Conservation (phyloP, 129 eudicot species). For the Ambrosia trifida region DNA sequence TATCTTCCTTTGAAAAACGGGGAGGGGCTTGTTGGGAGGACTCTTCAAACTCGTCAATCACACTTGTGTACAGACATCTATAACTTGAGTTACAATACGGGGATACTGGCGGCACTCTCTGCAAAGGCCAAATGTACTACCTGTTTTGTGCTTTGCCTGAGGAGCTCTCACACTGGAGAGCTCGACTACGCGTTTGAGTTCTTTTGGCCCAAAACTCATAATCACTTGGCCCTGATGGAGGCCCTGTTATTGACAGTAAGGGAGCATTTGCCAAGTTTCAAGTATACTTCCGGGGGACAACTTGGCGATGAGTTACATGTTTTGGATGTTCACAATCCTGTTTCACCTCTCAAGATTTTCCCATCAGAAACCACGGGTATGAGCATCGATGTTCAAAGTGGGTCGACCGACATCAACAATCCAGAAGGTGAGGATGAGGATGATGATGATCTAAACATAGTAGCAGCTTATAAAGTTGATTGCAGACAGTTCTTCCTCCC, state of each 20-base stretch:
- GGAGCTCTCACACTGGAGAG: not conserved
- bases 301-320: slow-evolving; percentile 1
- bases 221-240: not conserved
- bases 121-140: not conserved
- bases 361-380: too few relatives aligned
- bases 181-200: slow-evolving; percentile 11
- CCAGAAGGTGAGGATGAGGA: too few relatives aligned
- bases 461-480: too few relatives aligned
- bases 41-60: not conserved
- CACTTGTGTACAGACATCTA: not conserved
- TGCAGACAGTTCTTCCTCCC: too few relatives aligned
- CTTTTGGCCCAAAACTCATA: not conserved
- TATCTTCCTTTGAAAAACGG: not conserved
- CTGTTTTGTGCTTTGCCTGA: slow-evolving; percentile 1
- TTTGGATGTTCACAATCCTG: too few relatives aligned
- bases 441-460: too few relatives aligned
- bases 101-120: not conserved
- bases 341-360: too few relatives aligned
- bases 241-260: not conserved
- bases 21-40: slow-evolving; percentile 9
- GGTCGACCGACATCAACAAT: too few relatives aligned
- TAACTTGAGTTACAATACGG: not conserved
- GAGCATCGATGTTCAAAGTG: too few relatives aligned
- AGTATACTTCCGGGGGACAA: slow-evolving; percentile 2
- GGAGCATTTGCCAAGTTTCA: slow-evolving; percentile 13